Percentiles rank a stretch among this genome's conserved stretches.
Evolutionary conservation across 257 asterid genomes (phyloP).

Genomic region (Phtheirospermum japonicum): DNA sequence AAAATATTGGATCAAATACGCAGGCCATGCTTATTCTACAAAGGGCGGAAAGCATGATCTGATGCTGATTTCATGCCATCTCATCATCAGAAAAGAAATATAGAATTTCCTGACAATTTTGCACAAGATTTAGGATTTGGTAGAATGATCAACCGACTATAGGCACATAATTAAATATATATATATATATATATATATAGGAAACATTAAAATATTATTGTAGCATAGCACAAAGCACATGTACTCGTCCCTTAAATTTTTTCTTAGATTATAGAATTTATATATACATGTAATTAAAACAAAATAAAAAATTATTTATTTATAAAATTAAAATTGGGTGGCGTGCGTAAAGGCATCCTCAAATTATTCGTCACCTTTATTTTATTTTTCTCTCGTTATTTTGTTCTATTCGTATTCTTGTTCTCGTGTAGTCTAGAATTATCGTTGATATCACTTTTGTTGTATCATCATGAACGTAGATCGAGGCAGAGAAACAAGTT

Average conservation of each 20-base stretch:
- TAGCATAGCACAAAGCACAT: not conserved
- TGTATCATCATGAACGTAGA: not conserved
- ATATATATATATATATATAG: not conserved
- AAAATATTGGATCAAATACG: too few relatives aligned
- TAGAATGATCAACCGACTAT: constrained; percentile 6
- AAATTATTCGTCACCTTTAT: too few relatives aligned
- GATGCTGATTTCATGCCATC: constrained; percentile 21
- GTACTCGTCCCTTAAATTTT: too few relatives aligned
- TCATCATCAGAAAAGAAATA: constrained; percentile 8
- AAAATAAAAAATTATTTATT: too few relatives aligned
- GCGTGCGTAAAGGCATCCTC: too few relatives aligned
- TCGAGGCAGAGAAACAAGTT: too few relatives aligned
- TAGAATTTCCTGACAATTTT: not conserved
- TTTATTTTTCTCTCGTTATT: too few relatives aligned
- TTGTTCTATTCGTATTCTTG: not conserved
- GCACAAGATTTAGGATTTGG: constrained; percentile 19
- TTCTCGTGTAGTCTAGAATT: not conserved
- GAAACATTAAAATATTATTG: not conserved
- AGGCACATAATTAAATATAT: constrained; percentile 14
- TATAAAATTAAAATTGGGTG: too few relatives aligned
- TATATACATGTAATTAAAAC: too few relatives aligned
- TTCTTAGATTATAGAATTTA: too few relatives aligned
- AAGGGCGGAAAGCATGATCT: constrained; percentile 28
- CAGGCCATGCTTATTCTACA: constrained; percentile 11
- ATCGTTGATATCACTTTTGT: not conserved